Base-by-base conservation (phyloP, 306 rosid genomes). In the Vigna trinervia region DNA sequence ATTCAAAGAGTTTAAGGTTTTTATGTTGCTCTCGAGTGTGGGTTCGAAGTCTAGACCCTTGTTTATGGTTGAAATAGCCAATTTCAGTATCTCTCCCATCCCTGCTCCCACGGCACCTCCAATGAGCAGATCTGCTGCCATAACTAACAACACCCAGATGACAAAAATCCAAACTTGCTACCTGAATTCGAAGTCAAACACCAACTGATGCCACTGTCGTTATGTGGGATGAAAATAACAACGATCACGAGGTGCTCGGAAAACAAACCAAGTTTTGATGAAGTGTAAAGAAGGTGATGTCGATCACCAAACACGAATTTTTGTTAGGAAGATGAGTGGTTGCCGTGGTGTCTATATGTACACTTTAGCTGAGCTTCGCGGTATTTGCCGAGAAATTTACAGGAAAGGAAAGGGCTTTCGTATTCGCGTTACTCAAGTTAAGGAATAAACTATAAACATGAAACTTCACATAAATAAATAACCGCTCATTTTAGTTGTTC, bases 81-180 rank as follows among this genome's bases (percentile, higher is more conserved):
- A 0, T 34, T 26, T 36, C 15, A 77, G 1, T 0, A 8, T 23
- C 7, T 77, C 83, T 14, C 78, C 78, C 67, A 84, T 13, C 20
- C 5, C 54, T 0, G 71, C 78, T 73, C 80, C 85, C 58, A 71
- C 52, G 0, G 51, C 80, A 30, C 54, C 78, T 71, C 72, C 78
- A 7, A 28, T 46, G 1, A 51, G 0, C 68, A 43, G 51, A 80
- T 62, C 71, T 1, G 22, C 71, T 1, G 22, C 71, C 84, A 68
- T 68, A 14, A 12, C 20, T 66, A 6, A 3, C 10, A 5, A 39
- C 8, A 39, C 50, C 13, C 22, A 61, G 69, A 32, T 14, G 26
- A 5, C 69, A 64, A 64, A 62, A 39, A 63, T 63, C n/a, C 8
- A 11, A 64, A 64, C 69, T 63, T 63, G 38, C 11, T 53, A 12